Base-by-base conservation (phyloP, 2,329 filamentous ascomycete genomes). In the Curvularia sp. region DNA sequence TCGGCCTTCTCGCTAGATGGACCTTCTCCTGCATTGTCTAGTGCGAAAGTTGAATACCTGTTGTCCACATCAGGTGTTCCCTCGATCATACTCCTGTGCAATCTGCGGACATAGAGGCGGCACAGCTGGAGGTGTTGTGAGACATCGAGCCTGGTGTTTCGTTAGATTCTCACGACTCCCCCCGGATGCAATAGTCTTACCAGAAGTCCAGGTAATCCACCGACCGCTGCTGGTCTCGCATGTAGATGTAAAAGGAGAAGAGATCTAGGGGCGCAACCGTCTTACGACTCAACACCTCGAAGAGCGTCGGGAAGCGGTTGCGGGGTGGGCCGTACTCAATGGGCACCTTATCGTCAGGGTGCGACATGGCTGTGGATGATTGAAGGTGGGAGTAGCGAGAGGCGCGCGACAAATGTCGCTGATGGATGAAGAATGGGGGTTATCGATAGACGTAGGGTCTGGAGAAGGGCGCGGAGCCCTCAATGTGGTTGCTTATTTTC, bases 181-280 rank as follows among this genome's bases (percentile, higher is more conserved):
- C 13, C 5, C 13, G 30, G 10, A 18, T 15, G 46, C 30, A 18
- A 42, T 13, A 39, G 52, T 75, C 87, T 57, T 82, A 98, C 95
- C 96, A 99, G 79, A 99, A 99, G 76, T 99, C 95, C 41, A 99
- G 82, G 72, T 99, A 99, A 74, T 99, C 95, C 12, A 99, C 95
- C 7, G 94, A 97, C 76, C 93, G 88, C 79, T 99, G 95, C 79
- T 97, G 93, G 78, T 99, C 96, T 72, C 95, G 88, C 95, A 99
- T 99, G 80, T 97, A 99, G 71, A 99, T 99, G 80, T 99, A 99
- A 82, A 99, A 99, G 1, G 93, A 97, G 79, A 97, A 99, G 10
- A 99, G 84, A 74, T 99, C 96, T 57, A 99, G 94, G 0, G 95
- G 95, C 48, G 96, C 92, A 19, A 96, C 84, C n/a, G 95, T 99